Conservation (phyloP, 768 basidiomycete species). For the Serendipita sp. region DNA sequence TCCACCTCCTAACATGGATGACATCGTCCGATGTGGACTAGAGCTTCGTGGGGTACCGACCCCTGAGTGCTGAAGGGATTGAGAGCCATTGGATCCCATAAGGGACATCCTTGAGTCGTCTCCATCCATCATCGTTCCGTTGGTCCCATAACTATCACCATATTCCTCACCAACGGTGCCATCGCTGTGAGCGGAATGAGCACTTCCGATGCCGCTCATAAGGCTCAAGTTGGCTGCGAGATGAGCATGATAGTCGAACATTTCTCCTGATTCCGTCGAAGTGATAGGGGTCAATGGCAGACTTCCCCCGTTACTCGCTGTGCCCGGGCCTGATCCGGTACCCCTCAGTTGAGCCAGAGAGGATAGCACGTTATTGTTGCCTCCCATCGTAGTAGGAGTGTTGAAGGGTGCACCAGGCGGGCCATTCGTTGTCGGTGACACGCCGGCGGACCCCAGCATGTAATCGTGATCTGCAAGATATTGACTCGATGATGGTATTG, state of each 20-base stretch:
- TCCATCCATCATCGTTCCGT: too few species aligned
- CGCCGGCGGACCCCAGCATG: neutral
- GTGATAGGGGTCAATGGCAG: neutral
- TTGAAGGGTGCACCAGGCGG: neutral
- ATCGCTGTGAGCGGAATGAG: too few species aligned
- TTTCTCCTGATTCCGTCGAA: neutral
- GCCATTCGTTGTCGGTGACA: neutral
- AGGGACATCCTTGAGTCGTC: too few species aligned
- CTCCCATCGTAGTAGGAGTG: neutral
- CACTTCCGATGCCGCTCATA: too few species aligned
- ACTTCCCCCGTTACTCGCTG: neutral
- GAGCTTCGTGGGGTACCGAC: too few species aligned
- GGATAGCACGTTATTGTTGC: neutral
- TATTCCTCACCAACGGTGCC: too few species aligned
- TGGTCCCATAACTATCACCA: too few species aligned
- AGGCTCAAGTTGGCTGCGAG: neutral
- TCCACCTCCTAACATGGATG: neutral
- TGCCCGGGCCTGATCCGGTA: neutral
- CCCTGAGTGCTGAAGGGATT: too few species aligned
- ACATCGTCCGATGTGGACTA: neutral
- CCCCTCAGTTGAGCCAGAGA: neutral
- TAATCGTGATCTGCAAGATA: neutral
- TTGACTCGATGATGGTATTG: neutral
- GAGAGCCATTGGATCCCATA: too few species aligned
- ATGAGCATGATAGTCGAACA: neutral